Base-by-base conservation (phyloP, 768 basidiomycete species). In the Boletus bicolor region DNA sequence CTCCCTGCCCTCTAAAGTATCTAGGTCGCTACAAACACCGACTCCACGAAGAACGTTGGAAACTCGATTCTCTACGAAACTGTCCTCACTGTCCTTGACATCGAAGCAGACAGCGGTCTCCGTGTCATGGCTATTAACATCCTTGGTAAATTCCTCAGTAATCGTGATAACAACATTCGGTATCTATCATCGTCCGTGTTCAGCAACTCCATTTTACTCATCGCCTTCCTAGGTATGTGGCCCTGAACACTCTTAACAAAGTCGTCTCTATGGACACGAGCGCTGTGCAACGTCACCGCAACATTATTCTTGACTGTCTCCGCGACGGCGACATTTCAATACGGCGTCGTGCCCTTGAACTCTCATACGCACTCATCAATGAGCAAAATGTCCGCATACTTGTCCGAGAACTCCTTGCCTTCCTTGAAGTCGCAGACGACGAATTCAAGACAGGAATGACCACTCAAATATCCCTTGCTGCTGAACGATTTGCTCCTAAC, bases 101-200 rank as follows among this genome's bases (percentile, higher is more conserved):
- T 98, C 58, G 94, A 99, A 66, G 95, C 97, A 11, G 97, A 99
- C 69, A 89, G 85, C 41, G 93, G 94, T 19, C 76, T 99, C 21
- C 87, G 97, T 2, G 95, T 98, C 44, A 98, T 99, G 97, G 97
- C 97, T 0, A 99, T 99, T 72, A 99, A 99, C 70, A 98, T 98
- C 54, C 81, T 99, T 35, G 97, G 97, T 52, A 98, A 98, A 74
- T 98, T 98, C 76, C 76, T 99, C 68, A 88, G 91, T 69, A 99
- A 99, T 73, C 82, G 92, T 35, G 97, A 99, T 68, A 99, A 99
- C 74, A 99, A 98, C 68, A 98, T 99, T 63, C 86, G 96, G 95
- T 96, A 68, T 46, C 80, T 71, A 46, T 54, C n/a, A 50, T 45
- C 34, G 19, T 30, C 21, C 38, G 48, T 36, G 19, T 39, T 41